These are phyloP conservation scores for Athelia sp. DNA, from an alignment of 1,284 basidiomycete genomes.

Conservation along the genomic window DNA sequence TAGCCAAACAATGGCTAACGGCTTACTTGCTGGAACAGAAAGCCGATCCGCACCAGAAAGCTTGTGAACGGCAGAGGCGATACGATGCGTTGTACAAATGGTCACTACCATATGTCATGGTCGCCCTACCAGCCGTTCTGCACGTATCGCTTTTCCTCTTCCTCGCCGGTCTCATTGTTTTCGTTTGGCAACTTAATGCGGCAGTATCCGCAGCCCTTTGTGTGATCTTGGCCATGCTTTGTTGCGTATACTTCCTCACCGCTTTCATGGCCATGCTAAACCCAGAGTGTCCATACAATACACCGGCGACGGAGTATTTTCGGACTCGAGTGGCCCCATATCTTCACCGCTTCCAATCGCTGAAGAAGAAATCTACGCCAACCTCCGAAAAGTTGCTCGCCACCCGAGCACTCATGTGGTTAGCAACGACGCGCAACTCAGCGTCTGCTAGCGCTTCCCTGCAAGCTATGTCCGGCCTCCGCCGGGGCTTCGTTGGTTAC, in stretches of 20 bases:
- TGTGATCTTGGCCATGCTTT: background rate
- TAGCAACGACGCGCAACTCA: background rate
- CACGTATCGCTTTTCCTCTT: slow-evolving; percentile 8
- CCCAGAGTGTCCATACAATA: background rate
- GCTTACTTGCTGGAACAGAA: slow-evolving; percentile 1
- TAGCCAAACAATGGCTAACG: slow-evolving; percentile 9
- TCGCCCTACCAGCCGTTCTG: slow-evolving; percentile 5
- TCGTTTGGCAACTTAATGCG: background rate
- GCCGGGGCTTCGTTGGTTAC: background rate
- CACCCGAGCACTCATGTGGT: background rate
- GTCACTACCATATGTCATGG: slow-evolving; percentile 5
- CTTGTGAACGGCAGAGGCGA: slow-evolving; percentile 3
- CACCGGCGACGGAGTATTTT: background rate
- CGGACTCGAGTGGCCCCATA: background rate
- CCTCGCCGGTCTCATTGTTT: slow-evolving; percentile 5
- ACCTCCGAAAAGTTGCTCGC: background rate
- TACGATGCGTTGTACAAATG: slow-evolving; percentile 5
- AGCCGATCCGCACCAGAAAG: background rate
- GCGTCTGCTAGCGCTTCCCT: background rate
- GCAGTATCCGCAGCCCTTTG: background rate
- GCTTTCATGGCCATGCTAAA: background rate
- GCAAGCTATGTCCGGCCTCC: background rate
- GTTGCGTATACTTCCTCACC: background rate
- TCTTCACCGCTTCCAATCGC: background rate
- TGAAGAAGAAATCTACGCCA: background rate